Base-by-base conservation (phyloP, 2,329 filamentous ascomycete species). In the Aurifilum marmelostoma region DNA sequence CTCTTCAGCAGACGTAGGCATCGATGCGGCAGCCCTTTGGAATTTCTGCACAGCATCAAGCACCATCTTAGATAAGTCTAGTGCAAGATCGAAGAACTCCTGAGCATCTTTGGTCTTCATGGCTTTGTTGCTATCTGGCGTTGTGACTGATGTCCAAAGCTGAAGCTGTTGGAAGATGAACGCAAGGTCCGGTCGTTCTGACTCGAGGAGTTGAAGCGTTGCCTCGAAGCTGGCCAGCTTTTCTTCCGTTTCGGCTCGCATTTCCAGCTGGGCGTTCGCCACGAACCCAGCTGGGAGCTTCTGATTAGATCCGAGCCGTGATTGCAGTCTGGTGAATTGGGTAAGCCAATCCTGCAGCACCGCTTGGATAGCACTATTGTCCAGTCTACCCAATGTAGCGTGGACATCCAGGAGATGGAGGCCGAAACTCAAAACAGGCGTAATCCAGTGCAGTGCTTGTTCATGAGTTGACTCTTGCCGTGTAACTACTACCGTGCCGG, bases 11-110 rank as follows among this genome's bases (percentile, higher is more conserved):
- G 89, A 87, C 5, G 79, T 76, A 1, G 91, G 89, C 1, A 90
- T 80, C 3, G 82, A 81, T 14, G 82, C 79, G 11, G 88, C 80
- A 2, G 84, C 80, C 70, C 87, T 87, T 69, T 88, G 87, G 60
- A 91, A 85, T 72, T 90, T 88, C 77, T 97, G 93, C 62, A 97
- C 85, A 0, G 92, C 90, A 47, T 95, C 91, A 1, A 97, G 88
- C 37, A 95, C 87, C 63, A 88, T 87, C 78, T 97, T 92, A 61
- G 91, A 87, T n/a, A 91, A 82, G 1, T 80, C 85, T 50, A 92
- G 86, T 1, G 93, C 78, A 3, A 84, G 81, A 18, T 84, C 79
- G 56, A 89, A 86, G 59, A 94, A 85, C 0, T 79, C 76, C 24
- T 84, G 72, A 21, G 82, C 69, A 24, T 77, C 73, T 32, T 73